Evolutionary conservation across 2,329 filamentous ascomycete genomes (phyloP).

Genomic region (Graphium sp.): DNA sequence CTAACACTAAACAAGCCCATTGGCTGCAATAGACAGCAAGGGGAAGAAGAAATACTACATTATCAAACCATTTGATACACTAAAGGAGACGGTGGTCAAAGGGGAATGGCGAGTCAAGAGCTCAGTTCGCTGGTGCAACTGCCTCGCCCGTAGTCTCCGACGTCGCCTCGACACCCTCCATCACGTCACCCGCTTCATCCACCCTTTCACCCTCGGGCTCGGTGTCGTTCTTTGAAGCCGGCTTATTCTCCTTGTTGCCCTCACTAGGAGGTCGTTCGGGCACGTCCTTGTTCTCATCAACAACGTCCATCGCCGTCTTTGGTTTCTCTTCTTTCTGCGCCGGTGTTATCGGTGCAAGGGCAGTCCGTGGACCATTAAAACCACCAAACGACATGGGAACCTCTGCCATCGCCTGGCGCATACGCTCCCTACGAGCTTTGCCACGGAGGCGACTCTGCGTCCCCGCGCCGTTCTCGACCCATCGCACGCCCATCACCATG

Average conservation of each 20-base stretch:
- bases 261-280: conserved; percentile 10
- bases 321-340: conserved; percentile 12
- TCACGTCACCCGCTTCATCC: conserved; percentile 5
- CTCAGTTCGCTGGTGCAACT: no score
- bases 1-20: no score
- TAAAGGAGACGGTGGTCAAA: no score
- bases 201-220: conserved; percentile 5
- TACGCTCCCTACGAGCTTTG: conserved; percentile 36
- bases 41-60: no score
- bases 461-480: conserved; percentile 62
- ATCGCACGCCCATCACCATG: conserved; percentile 65
- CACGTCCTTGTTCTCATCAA: neutral
- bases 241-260: conserved; percentile 30
- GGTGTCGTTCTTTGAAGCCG: conserved; percentile 7
- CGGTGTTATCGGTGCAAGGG: no score
- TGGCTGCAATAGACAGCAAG: no score
- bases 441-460: conserved; percentile 38
- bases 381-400: conserved; percentile 21
- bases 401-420: conserved; percentile 36
- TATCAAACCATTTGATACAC: no score
- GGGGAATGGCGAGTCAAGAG: no score
- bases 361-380: conserved; percentile 10
- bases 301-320: conserved; percentile 7
- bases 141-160: conserved; percentile 2
- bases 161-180: conserved; percentile 5